Base-by-base conservation (phyloP, 2,329 filamentous ascomycete genomes). In the Fusarium tricinctum region DNA sequence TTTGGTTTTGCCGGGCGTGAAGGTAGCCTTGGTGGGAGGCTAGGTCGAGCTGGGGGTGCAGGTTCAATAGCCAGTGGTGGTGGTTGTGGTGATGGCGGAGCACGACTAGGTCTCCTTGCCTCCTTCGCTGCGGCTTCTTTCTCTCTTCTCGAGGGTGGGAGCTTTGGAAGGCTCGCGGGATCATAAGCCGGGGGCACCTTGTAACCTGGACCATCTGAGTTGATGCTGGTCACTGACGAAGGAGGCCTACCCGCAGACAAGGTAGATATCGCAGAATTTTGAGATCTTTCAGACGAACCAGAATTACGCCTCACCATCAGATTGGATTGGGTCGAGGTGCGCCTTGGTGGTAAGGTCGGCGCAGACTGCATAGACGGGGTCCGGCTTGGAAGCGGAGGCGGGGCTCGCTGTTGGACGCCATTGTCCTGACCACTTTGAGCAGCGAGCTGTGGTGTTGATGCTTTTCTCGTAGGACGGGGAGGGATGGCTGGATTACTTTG, bases 101-200 rank as follows among this genome's bases (percentile, higher is more conserved):
- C 50, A 46, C 58, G 70, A 40, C 44, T 63, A n/a, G 66, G 44
- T 15, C 43, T 66, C 14, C 63, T 72, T 8, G 64, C 69, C 70
- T 78, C 74, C 55, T 76, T 70, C 26, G 77, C 52, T 19, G 70
- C 49, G 45, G 73, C 72, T 70, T 90, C 87, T 3, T 80, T 77
- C 58, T 89, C 87, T 42, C 84, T 81, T 64, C 81, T 82, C 2
- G 84, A 82, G 0, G 87, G 87, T 0, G 88, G 88, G 35, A 90
- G 76, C 13, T 84, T 82, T 1, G 88, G 88, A 13, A 90, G 79
- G 49, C 83, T 85, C n/a, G 86, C 80, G 33, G 85, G 81, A 52
- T 88, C 86, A 47, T 87, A 81, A 1, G 83, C 75, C 3, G 88
- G 88, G 4, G 88, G 86, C 22, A 90, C 75, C 53, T 84, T 87